A percentile compares a stretch with the other conserved stretches of the same genome.
These are phyloP conservation scores for Penicillium verhagenii DNA, from an alignment of 495 filamentous ascomycete species.

Conservation along the genomic window DNA sequence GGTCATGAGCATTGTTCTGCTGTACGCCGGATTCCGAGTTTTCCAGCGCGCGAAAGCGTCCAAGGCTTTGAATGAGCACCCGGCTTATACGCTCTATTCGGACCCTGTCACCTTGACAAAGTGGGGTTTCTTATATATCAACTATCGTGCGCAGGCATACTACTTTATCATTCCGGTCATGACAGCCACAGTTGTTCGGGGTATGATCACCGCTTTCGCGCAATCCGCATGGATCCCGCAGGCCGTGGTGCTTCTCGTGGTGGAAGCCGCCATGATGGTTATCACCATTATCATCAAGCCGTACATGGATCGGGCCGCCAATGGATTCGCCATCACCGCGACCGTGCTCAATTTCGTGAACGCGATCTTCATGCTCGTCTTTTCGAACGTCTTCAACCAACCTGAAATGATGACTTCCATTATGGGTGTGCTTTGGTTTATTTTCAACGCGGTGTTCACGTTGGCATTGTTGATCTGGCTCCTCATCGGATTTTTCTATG, in stretches of 20 bases:
- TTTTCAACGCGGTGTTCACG: slow-evolving; percentile 87
- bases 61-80: slow-evolving; percentile 85
- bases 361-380: slow-evolving; percentile 78
- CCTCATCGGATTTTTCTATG: slow-evolving; percentile 75
- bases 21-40: slow-evolving; percentile 85
- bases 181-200: slow-evolving; percentile 76
- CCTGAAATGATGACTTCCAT: slow-evolving; percentile 84
- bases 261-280: slow-evolving; percentile 80
- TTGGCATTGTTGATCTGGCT: slow-evolving; percentile 84
- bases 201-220: slow-evolving; percentile 82
- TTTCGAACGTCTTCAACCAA: slow-evolving; percentile 76
- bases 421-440: slow-evolving; percentile 89
- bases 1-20: slow-evolving; percentile 72
- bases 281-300: slow-evolving; percentile 75
- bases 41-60: slow-evolving; percentile 83
- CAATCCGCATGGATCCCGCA: slow-evolving; percentile 71
- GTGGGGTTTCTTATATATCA: slow-evolving; percentile 97
- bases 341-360: slow-evolving; percentile 86
- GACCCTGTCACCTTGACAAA: slow-evolving; percentile 90
- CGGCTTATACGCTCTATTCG: slow-evolving; percentile 95
- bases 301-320: slow-evolving; percentile 98
- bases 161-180: slow-evolving; percentile 88
- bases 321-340: slow-evolving; percentile 92
- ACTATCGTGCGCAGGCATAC: slow-evolving; percentile 92
- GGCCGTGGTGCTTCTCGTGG: slow-evolving; percentile 76